Evolutionary conservation across 148 eudicot genomes (phyloP), one percentile per base, ranked within the genome.

Genomic region (Salicornia ramosissima): DNA sequence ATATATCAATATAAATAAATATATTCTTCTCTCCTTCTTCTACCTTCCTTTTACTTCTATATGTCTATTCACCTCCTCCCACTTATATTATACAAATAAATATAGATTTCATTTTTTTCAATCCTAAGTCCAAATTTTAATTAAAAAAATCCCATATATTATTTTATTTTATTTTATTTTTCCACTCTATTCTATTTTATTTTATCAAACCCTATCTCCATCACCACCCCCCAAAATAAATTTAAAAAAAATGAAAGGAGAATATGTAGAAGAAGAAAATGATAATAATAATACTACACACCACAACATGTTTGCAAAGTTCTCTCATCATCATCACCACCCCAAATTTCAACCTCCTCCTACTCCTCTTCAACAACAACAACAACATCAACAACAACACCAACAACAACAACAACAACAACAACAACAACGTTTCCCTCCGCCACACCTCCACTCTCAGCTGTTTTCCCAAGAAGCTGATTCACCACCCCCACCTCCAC

Each of bases 201-300:
- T 3, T 36, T 36, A 36, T 36, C 4, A 19, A 10, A 10, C 11
- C 5, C 42, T 22, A 33, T 47, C 24, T 43, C 40, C 4, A 36
- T 36, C 8, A 36, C 4, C 40, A 36, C 40, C 40, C 40, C 8
- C 40, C 40, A 4, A 36, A 36, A 36, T 3, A 36, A 36, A 36
- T 46, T 14, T n/a, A 30, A 29, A 28, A 42, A 42, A 52, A 47
- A 86, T 86, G 89, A 86, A 86, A 72, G 83, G 86, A 0, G 86
- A 83, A 39, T 79, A 67, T 49, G 58, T 33, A 57, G 81, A 75
- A 56, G 83, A 81, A 34, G 68, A 70, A 40, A 69, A 80, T 59
- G 75, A 65, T 6, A 45, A 42, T 36, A 62, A 67, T 46, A 42
- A 31, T 36, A 42, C 16, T 28, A 40, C 51, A 21, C 52, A 13